Evolutionary conservation across 164 flowering plant genomes (phyloP).

Genomic region (Chimonanthus salicifolius): DNA sequence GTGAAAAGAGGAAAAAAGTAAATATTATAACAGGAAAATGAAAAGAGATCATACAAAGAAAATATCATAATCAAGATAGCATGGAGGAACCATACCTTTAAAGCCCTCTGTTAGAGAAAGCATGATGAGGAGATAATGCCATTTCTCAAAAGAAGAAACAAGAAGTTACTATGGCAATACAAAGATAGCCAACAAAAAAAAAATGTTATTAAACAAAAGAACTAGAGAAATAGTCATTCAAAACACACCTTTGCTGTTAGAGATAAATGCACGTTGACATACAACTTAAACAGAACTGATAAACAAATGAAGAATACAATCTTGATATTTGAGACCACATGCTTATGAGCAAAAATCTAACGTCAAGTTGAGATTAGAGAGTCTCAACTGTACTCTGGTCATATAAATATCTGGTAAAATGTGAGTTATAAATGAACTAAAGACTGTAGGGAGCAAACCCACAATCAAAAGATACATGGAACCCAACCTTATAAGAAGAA

Average conservation of each 20-base stretch:
- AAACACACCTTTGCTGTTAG: neutral
- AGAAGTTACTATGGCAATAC: neutral
- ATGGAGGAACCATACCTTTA: constrained; percentile 47
- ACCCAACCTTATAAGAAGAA: no score
- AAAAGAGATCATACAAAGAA: neutral
- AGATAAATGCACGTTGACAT: neutral
- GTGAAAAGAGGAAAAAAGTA: neutral
- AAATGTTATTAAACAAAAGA: neutral
- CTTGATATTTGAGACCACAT: neutral
- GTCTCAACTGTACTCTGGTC: no score
- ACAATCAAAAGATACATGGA: no score
- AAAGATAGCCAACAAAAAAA: neutral
- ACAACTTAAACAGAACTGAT: neutral
- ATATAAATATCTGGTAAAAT: no score
- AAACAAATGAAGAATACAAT: neutral
- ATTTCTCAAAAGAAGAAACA: constrained; percentile 12
- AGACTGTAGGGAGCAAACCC: no score
- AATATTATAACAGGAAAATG: neutral
- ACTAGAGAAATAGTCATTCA: neutral
- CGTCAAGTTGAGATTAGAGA: no score
- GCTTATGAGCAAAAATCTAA: neutral
- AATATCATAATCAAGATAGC: neutral
- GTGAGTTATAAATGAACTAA: no score
- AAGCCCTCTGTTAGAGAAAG: constrained; percentile 55
- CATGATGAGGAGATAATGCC: constrained; percentile 10